Evolutionary conservation across 2,329 filamentous ascomycete species (phyloP), one percentile per base, ranked within the genome.

Genomic region (Alternaria postmessia): DNA sequence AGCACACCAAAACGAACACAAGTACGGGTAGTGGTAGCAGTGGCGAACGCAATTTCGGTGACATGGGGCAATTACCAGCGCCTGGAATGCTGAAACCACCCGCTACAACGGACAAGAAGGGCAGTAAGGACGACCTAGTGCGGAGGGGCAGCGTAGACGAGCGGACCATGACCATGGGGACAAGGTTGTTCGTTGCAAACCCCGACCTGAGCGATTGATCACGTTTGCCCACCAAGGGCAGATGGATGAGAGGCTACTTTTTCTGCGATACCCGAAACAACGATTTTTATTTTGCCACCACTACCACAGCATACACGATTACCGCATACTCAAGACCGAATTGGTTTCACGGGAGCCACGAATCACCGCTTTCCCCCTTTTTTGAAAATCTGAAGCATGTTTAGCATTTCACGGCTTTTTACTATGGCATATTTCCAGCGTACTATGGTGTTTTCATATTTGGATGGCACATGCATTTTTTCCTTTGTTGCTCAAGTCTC

Each of bases 121-220:
- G 84, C 54, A 60, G 51, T 22, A 84, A 86, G 4, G 91, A 93
- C 24, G 92, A 94, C 64, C 81, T 96, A 56, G 86, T 85, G 70
- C 85, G 92, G 68, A 85, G 91, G 72, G 92, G 92, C 57, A 95
- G 92, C 74, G 91, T 96, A 49, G 92, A 95, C 75, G 92, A 95
- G 78, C 85, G 91, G 72, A 91, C 90, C 5, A 89, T 88, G 79
- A 94, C 91, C 1, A 89, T 95, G 76, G 82, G 81, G 57, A 85
- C 87, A 49, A 86, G 92, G 63, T 84, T 96, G 59, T 95, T 91
- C 78, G 93, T 96, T 73, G 92, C 92, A 70, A 96, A 96, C 78
- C 92, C 92, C 18, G 92, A 95, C 78, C 86, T 81, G 62, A 83
- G 81, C 71, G 81, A 84, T 67, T 83, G 70, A 46, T 44, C 14